A percentile compares a stretch with the other conserved stretches of the same genome.
Conservation (phyloP, 306 rosid genomes). For the Ammopiptanthus mongolicus region DNA sequence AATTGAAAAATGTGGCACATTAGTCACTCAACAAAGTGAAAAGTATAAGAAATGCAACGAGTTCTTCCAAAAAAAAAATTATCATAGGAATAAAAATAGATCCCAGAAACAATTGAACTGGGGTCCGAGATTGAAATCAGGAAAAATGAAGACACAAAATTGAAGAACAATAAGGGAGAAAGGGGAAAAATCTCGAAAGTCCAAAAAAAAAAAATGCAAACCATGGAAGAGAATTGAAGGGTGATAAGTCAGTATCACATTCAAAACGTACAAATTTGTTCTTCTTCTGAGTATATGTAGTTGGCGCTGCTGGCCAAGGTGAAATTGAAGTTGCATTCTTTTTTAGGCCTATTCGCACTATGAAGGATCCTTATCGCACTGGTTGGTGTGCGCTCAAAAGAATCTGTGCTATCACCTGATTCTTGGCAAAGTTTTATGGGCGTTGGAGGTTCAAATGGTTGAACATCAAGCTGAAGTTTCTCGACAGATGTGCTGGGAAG, state of each 20-base stretch:
- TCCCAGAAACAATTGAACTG: too few species aligned
- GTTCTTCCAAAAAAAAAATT: too few species aligned
- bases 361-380: constrained; percentile 21
- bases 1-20: too few species aligned
- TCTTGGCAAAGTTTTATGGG: constrained; percentile 43
- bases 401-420: constrained; percentile 30
- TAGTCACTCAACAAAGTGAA: too few species aligned
- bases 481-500: constrained; percentile 56
- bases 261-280: constrained; percentile 77
- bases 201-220: too few species aligned
- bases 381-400: constrained; percentile 59
- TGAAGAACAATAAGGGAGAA: too few species aligned
- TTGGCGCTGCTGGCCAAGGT: constrained; percentile 38
- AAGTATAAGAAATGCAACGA: too few species aligned
- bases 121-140: too few species aligned
- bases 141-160: too few species aligned
- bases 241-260: constrained; percentile 43
- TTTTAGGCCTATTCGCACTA: constrained; percentile 25
- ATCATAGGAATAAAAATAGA: too few species aligned
- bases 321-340: constrained; percentile 29
- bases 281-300: constrained; percentile 42
- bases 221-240: too few species aligned
- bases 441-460: constrained; percentile 39
- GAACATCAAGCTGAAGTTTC: constrained; percentile 46
- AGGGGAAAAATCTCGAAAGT: too few species aligned